phyloP scores from a whole-genome alignment of 306 rosid species.

The Cicer bijugum region DNA sequence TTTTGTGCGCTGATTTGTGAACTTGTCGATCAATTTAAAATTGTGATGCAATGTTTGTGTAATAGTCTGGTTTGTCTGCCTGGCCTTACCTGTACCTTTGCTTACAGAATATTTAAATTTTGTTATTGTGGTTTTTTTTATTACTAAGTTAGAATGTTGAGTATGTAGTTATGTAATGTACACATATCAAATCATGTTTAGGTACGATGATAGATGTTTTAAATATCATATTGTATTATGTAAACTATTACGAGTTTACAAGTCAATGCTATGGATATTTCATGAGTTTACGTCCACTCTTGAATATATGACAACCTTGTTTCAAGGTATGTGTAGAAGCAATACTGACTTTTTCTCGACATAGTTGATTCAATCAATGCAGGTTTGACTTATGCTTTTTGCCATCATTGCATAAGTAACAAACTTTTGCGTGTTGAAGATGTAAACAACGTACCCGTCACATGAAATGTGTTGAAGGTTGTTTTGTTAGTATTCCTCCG shows the following conservation, averaged over 20 bases:
- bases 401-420: no score
- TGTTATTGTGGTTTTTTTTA: not conserved
- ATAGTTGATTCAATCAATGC: not conserved
- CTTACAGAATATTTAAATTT: conserved; percentile 1
- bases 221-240: not conserved
- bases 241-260: not conserved
- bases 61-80: not conserved
- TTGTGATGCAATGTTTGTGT: not conserved
- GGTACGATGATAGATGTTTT: not conserved
- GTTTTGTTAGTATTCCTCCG: not conserved
- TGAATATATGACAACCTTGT: not conserved
- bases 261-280: not conserved
- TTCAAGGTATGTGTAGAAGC: not conserved
- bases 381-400: not conserved
- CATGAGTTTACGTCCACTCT: not conserved
- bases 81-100: not conserved
- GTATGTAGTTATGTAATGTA: not conserved
- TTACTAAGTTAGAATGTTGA: not conserved
- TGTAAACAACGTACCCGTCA: not conserved
- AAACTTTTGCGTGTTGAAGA: no score
- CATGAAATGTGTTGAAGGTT: not conserved
- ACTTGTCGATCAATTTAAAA: not conserved
- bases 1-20: not conserved
- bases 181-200: not conserved
- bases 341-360: not conserved